Evolutionary conservation across 2,329 filamentous ascomycete species (phyloP), one percentile per base, ranked within the genome.

Genomic region (Penicillium decumbens): DNA sequence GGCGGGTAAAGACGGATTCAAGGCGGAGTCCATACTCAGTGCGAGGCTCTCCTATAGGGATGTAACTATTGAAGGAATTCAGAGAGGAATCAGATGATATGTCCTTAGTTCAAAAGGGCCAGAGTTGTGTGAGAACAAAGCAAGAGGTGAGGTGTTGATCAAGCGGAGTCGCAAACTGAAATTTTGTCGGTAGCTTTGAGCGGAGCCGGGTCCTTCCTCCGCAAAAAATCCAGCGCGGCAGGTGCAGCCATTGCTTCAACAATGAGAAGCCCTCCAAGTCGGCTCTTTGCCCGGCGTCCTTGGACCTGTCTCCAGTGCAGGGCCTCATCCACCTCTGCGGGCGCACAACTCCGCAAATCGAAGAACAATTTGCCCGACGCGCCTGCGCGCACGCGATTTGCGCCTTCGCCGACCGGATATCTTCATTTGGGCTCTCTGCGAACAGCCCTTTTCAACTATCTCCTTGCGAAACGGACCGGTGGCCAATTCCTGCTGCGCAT

Each of bases 361-460:
- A 70, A 63, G 49, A 68, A 58, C 48, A 63, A 65, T 55, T 67
- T 72, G 41, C 73, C 82, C 25, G 71, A 74, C 25, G 70, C 65
- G 6, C 86, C 87, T 40, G 82, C 82, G 51, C 78, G 89, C 67
- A 89, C 93, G 15, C 85, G 93, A 41, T 98, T 98, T 70, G 93
- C 95, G 1, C 93, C 93, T 0, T 97, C 93, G 1, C 93, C 93
- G 0, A 98, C 93, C 0, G 93, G 93, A 1, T 91, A 92, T 62
- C 78, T 98, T 23, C 93, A 98, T 71, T 77, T 98, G 10, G 93
- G 93, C 3, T 95, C 91, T 0, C 71, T 98, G 30, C 80, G 93
- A 50, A 98, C 93, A 0, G 95, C 95, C 0, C 72, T 98, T n/a
- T 97, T 90, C 75, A 97, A 95, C 64, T 96, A 92, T 59, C 75